phyloP scores from a whole-genome alignment of 495 filamentous ascomycete genomes.

The Melanomma pulvis-pyrius region DNA sequence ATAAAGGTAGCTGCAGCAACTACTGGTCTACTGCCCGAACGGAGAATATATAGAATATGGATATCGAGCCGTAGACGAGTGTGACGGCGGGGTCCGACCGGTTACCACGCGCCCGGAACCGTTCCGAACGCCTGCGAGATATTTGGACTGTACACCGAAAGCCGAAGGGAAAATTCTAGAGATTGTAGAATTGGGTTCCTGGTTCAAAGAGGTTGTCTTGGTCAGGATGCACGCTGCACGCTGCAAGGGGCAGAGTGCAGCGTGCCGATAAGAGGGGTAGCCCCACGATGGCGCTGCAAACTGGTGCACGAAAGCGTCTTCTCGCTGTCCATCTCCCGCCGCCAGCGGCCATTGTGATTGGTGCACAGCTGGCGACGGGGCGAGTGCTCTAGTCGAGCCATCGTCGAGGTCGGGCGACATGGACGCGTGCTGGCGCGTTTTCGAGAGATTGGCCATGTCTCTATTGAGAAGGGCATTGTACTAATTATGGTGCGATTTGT shows the following conservation, averaged over 20 bases:
- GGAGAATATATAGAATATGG: conserved; percentile 1
- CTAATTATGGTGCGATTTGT: neutral
- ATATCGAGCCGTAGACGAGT: neutral
- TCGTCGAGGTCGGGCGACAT: too few species aligned
- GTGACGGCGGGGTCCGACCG: conserved; percentile 20
- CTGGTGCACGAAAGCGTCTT: neutral
- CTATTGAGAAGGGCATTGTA: neutral
- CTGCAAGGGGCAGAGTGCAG: conserved; percentile 7
- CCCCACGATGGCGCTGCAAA: conserved; percentile 13
- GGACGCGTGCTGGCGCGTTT: too few species aligned
- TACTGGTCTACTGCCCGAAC: neutral
- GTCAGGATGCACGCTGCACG: neutral
- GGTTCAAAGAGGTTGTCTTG: neutral
- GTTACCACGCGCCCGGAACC: conserved; percentile 4
- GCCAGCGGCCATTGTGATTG: neutral
- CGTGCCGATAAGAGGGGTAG: conserved; percentile 2
- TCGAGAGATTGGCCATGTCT: neutral
- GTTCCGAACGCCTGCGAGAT: too few species aligned
- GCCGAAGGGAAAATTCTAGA: too few species aligned
- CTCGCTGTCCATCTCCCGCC: conserved; percentile 2
- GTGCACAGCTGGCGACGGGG: neutral
- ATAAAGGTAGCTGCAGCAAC: neutral
- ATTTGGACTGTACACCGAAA: too few species aligned
- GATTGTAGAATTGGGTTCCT: too few species aligned
- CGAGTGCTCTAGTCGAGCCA: neutral